Evolutionary conservation across 2,329 filamentous ascomycete genomes (phyloP), one percentile per base, ranked within the genome.

Genomic region (Cladosporium velox): DNA sequence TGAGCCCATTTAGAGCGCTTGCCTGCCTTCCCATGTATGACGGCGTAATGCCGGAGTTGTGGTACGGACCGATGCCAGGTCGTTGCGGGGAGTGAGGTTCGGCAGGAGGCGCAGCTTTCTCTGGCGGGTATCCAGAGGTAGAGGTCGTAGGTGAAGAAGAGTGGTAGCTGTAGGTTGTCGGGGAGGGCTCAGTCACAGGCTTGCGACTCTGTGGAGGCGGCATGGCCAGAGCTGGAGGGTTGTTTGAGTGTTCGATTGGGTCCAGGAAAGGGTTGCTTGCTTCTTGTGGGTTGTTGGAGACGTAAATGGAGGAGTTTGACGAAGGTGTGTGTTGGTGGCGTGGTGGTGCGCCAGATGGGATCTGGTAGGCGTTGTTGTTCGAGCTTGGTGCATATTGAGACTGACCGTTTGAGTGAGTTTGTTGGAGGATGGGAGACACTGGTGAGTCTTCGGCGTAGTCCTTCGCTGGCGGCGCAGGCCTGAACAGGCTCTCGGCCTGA

Each of bases 21-120:
- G 77, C 74, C 71, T 83, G 81, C 51, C 81, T 72, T 2, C 78
- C 77, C 32, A 82, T 68, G 67, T 82, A 83, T 4, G 76, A 79
- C 4, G 78, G 77, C 28, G 80, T 82, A 4, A 71, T 67, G 18
- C 68, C 70, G 26, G 67, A 70, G 21, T 78, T 74, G 54, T 75
- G 72, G 41, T 67, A 80, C 1, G 74, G 64, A 1, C 72, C 72
- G 10, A 65, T 66, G 1, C 65, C 70, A 10, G 74, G 72, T 4
- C 72, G 68, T 38, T 67, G 63, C 2, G 70, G 66, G 18, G 68
- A 67, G 21, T 58, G 34, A 18, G 55, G 11, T 15, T 52, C 32
- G n/a, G 60, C 18, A n/a, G 60, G 52, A 14, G 60, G 35, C 14
- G 35, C 30, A 14, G 15, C 15, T 26, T 60, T 44, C 24, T 60